Conservation (phyloP, 2,329 filamentous ascomycete species). For the Fusarium irregulare region DNA sequence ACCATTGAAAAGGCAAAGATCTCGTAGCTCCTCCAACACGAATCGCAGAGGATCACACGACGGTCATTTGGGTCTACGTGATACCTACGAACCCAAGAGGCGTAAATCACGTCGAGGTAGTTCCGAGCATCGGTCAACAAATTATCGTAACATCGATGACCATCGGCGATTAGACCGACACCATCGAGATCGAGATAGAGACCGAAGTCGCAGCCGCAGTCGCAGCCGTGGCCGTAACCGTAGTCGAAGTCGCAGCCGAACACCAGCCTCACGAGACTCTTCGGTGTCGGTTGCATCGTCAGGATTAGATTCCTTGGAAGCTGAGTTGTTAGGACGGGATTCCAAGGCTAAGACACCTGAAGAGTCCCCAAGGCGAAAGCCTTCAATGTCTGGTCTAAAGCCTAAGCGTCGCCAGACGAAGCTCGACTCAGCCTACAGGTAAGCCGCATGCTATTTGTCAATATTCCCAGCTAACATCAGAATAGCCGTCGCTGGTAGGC, state of each 20-base stretch:
- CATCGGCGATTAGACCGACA: slow-evolving; percentile 31
- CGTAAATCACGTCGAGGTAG: slow-evolving; percentile 29
- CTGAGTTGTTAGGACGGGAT: slow-evolving; percentile 52
- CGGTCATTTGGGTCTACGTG: not conserved
- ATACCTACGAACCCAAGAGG: slow-evolving; percentile 24
- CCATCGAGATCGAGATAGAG: slow-evolving; percentile 30
- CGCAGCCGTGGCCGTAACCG: slow-evolving; percentile 18
- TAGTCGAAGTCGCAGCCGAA: slow-evolving; percentile 30
- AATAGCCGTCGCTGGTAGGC: slow-evolving; percentile 53
- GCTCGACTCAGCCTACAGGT: slow-evolving; percentile 55
- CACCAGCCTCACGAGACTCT: slow-evolving; percentile 47
- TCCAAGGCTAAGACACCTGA: slow-evolving; percentile 48
- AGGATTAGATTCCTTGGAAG: slow-evolving; percentile 54
- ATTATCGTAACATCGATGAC: slow-evolving; percentile 18
- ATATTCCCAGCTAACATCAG: slow-evolving; percentile 22
- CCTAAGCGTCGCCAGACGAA: slow-evolving; percentile 50
- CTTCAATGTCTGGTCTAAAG: slow-evolving; percentile 39
- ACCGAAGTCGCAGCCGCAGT: slow-evolving; percentile 10
- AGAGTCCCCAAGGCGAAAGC: slow-evolving; percentile 37
- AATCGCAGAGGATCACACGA: slow-evolving; percentile 20
- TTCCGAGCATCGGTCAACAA: slow-evolving; percentile 18
- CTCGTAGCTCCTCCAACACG: slow-evolving; percentile 20
- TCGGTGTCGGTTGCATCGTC: slow-evolving; percentile 51
- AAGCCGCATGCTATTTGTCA: slow-evolving; percentile 7
- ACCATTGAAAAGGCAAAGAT: slow-evolving; percentile 38